Evolutionary conservation across 2,329 filamentous ascomycete species (phyloP).

Genomic region (Cordyceps militaris): DNA sequence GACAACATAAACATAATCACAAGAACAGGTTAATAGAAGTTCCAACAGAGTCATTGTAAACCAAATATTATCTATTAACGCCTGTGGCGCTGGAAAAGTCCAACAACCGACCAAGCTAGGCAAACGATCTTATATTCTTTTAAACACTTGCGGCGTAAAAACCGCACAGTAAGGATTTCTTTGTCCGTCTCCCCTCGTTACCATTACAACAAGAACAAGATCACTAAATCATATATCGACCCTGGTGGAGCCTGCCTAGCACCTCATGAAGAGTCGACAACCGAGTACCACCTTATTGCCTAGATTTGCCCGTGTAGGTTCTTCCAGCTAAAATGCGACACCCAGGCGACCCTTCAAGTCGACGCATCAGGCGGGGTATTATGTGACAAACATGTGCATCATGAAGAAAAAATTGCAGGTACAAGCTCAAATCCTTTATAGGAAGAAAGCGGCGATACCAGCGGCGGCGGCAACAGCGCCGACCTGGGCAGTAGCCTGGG

Average conservation of each 20-base stretch:
- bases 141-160: constrained; percentile 7
- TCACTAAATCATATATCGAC: constrained; percentile 28
- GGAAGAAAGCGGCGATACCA: constrained; percentile 41
- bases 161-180: constrained; percentile 18
- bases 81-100: not conserved
- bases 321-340: constrained; percentile 9
- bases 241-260: constrained; percentile 23
- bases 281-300: constrained; percentile 16
- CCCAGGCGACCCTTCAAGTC: constrained; percentile 18
- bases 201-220: constrained; percentile 27
- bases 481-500: constrained; percentile 35
- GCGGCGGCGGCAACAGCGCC: constrained; percentile 43
- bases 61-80: constrained; percentile 10
- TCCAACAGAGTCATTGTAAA: too few relatives aligned
- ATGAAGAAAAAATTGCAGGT: constrained; percentile 18
- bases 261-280: constrained; percentile 23
- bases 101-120: not conserved
- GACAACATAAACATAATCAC: too few relatives aligned
- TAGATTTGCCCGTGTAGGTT: not conserved
- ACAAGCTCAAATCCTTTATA: constrained; percentile 29
- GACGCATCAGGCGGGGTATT: constrained; percentile 32
- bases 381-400: constrained; percentile 36
- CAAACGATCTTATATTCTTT: constrained; percentile 9
- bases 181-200: constrained; percentile 24
- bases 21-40: too few relatives aligned